These are phyloP conservation scores for Cyclocybe cylindracea DNA, from an alignment of 768 basidiomycete genomes.

Conservation along the genomic window DNA sequence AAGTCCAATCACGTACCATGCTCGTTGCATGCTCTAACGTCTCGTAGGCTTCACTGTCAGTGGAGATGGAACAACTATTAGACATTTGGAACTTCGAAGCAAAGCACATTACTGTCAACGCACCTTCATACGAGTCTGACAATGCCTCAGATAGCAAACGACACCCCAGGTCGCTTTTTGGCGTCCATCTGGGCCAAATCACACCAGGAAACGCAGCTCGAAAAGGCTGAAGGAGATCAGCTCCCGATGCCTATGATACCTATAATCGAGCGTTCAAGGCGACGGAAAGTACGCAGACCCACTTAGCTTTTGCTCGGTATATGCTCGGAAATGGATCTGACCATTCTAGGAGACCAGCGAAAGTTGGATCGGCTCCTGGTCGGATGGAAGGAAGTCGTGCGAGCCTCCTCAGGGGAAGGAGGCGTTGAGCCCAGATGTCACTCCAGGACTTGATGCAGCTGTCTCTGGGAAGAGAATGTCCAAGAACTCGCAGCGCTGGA, in stretches of 20 bases:
- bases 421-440: no score
- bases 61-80: conserved; percentile 18
- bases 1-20: no score
- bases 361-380: background rate
- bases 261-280: background rate
- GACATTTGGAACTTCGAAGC: conserved; percentile 19
- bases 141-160: no score
- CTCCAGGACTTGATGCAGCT: no score
- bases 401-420: no score
- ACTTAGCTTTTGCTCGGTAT: background rate
- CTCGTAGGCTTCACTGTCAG: conserved; percentile 13
- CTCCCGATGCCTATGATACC: background rate
- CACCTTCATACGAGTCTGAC: no score
- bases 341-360: conserved; percentile 3
- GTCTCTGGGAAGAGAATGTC: no score
- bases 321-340: background rate
- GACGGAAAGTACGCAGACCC: background rate
- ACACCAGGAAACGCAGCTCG: background rate
- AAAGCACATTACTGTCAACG: conserved; percentile 10
- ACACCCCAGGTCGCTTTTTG: background rate
- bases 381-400: background rate
- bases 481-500: no score
- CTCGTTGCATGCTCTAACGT: no score
- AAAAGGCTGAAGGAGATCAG: background rate
- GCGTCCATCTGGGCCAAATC: conserved; percentile 1